A percentile compares a stretch with the other conserved stretches of the same genome.
Conservation (phyloP, 2,329 filamentous ascomycete species). For the Clonostachys byssicola region DNA sequence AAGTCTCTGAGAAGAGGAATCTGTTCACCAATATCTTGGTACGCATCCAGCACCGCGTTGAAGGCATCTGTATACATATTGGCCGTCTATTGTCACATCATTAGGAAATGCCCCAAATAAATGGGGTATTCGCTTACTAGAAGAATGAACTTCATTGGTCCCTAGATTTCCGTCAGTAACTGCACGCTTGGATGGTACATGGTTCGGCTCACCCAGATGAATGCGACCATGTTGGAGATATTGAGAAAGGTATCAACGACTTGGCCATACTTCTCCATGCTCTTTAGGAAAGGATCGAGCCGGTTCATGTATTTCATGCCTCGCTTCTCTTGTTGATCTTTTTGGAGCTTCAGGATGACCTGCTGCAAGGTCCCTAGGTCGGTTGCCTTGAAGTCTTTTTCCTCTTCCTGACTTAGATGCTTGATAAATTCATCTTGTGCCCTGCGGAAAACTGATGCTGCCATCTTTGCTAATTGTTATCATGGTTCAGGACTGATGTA, state of each 20-base stretch:
- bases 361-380: neutral
- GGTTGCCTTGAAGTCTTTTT: constrained; percentile 1
- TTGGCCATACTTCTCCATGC: constrained; percentile 5
- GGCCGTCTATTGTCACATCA: neutral
- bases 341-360: neutral
- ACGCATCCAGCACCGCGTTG: neutral
- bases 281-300: constrained; percentile 8
- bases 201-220: constrained; percentile 25
- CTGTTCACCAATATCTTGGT: neutral
- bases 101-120: neutral
- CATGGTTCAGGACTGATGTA: too few relatives aligned
- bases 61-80: neutral
- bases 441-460: too few relatives aligned
- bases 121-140: neutral
- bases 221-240: constrained; percentile 2
- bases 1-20: neutral
- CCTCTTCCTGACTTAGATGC: neutral
- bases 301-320: constrained; percentile 15
- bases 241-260: constrained; percentile 7
- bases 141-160: constrained; percentile 1
- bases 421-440: neutral
- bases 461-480: too few relatives aligned
- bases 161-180: neutral
- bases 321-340: neutral
- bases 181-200: neutral